Base-by-base conservation (phyloP, 1,139 yeast species). In the Yamadazyma songkhlaensis region DNA sequence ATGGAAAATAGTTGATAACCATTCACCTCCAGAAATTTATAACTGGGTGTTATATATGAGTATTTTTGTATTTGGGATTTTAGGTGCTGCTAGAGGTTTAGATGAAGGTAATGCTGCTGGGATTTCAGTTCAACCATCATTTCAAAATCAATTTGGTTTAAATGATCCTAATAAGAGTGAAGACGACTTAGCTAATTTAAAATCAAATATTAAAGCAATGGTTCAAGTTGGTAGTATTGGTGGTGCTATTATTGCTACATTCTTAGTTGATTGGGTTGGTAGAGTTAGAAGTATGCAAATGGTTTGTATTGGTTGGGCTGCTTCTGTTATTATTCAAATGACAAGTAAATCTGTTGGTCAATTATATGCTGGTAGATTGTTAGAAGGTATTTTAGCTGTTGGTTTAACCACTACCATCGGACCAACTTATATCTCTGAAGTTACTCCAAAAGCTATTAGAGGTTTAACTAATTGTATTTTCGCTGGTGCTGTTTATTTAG, bases 201-300 rank as follows among this genome's bases (percentile, higher is more conserved):
- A 67, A 44, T 75, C 82, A 9, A 78, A 76, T 49, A 77, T 79
- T 47, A 72, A 78, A 2, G 64, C 82, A 6, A 79, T 79, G 83
- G 84, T 79, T 4, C 81, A 77, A 49, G 54, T 79, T 32, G 84
- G 84, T 3, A 70, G 79, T 21, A 71, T 79, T 41, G 81, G 74
- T 29, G 85, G 85, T 17, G 64, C 79, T 14, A 38, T 78, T 9
- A 40, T 77, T 26, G 79, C 83, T 3, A 62, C 69, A 51, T 67
- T 59, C 42, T 53, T 76, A 3, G 76, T 72, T 29, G 85, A 80
- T 51, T 62, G 59, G 32, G 55, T 79, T 25, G 86, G 86, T 4
- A 64, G 85, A 46, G 64, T 77, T 35, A 60, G 77, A 44, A 64
- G 81, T 6, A 56, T 78, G 41, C 80, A 77, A 49, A 51, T 57